A percentile compares a stretch with the other conserved stretches of the same genome.
phyloP scores from a whole-genome alignment of 1,284 basidiomycete species.

The Ustilago sp. region DNA sequence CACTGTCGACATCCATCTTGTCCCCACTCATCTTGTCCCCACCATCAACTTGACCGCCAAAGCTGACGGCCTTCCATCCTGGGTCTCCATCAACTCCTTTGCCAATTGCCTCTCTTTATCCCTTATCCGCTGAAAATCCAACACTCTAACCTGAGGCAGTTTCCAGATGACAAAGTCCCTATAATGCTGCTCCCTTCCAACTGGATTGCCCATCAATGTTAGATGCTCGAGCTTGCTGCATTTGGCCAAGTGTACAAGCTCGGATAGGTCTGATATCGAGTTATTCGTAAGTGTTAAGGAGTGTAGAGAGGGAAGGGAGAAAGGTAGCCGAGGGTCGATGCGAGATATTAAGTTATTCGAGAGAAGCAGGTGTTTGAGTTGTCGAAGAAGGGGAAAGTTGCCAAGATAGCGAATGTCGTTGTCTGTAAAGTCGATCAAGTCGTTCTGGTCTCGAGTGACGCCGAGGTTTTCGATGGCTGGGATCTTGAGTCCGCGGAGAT shows the following conservation, averaged over 20 bases:
- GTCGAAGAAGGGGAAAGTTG: slow-evolving; percentile 84
- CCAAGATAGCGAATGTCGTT: slow-evolving; percentile 90
- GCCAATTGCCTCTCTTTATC: slow-evolving; percentile 75
- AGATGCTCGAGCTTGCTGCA: slow-evolving; percentile 84
- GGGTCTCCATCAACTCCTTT: slow-evolving; percentile 56
- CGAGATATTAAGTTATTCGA: slow-evolving; percentile 88
- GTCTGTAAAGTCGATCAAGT: slow-evolving; percentile 94
- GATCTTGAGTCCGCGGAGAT: slow-evolving; percentile 79
- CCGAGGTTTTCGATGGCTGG: slow-evolving; percentile 99
- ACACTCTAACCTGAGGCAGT: slow-evolving; percentile 79
- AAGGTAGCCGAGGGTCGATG: slow-evolving; percentile 82
- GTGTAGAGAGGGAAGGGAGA: slow-evolving; percentile 84
- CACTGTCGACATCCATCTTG: slow-evolving; percentile 69
- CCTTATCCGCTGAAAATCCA: slow-evolving; percentile 96
- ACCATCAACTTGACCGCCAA: slow-evolving; percentile 72
- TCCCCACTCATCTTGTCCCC: slow-evolving; percentile 74
- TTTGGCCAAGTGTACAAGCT: slow-evolving; percentile 84
- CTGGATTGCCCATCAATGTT: slow-evolving; percentile 88
- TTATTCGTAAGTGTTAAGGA: slow-evolving; percentile 73
- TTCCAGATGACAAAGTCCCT: slow-evolving; percentile 82
- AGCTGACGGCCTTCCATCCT: slow-evolving; percentile 55
- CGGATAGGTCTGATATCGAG: slow-evolving; percentile 78
- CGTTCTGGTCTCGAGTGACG: slow-evolving; percentile 95
- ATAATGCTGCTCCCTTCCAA: slow-evolving; percentile 93
- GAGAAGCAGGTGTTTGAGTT: slow-evolving; percentile 82